Base-by-base conservation (phyloP, 2,329 filamentous ascomycete genomes). In the Pseudohalonectria lignicola region DNA sequence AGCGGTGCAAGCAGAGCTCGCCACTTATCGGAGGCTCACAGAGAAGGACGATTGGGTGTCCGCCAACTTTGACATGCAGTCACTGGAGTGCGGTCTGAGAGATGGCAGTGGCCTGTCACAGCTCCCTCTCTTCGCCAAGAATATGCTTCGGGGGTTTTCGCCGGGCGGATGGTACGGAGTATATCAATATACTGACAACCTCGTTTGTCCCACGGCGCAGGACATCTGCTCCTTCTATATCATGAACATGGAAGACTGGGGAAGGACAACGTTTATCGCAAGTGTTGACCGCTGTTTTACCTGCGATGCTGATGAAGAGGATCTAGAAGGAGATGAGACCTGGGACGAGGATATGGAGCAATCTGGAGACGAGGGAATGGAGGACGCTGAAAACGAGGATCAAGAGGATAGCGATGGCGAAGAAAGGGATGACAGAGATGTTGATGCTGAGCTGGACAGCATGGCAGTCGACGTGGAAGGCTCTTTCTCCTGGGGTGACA, bases 181-280 rank as follows among this genome's bases (percentile, higher is more conserved):
- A n/a, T n/a, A n/a, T n/a, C n/a, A n/a, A n/a, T n/a, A n/a, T n/a
- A n/a, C n/a, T n/a, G n/a, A n/a, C n/a, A n/a, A n/a, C n/a, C n/a
- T n/a, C n/a, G n/a, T n/a, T n/a, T n/a, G n/a, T n/a, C n/a, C n/a
- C n/a, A n/a, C n/a, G n/a, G 39, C 39, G 4, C 23, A 36, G 34
- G 30, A 40, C 4, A 21, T 37, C 2, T 40, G 39, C 32, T 26
- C 12, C 10, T n/a, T 28, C 3, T n/a, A 40, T 32, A 33, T 36
- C 17, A 40, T 40, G 39, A 41, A 41, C 15, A 41, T 41, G 39
- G 34, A 41, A 15, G 21, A 17, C 10, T 37, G 20, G 7, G 16
- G 6, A 6, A 37, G 39, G 16, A 16, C 34, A 3, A 20, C 34
- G 5, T 41, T 37, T 30, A n/a, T n/a, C n/a, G n/a, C n/a, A n/a